Percentiles rank a stretch among this genome's conserved stretches.
phyloP scores from a whole-genome alignment of 148 eudicot genomes.

The Persicaria tinctoria region DNA sequence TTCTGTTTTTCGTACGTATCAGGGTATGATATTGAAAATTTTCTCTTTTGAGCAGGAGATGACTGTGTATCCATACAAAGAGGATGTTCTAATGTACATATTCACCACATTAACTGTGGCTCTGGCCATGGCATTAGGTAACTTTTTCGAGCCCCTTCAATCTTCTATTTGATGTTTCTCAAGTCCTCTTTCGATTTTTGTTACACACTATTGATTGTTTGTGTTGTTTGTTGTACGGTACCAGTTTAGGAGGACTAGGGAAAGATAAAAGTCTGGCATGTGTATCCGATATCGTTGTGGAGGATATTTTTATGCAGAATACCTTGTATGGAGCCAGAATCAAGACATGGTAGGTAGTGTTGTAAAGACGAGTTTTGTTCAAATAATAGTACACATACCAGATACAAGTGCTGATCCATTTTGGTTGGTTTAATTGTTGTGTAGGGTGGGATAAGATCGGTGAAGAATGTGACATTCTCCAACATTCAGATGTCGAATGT shows the following conservation, averaged over 20 bases:
- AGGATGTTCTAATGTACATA: slow-evolving; percentile 67
- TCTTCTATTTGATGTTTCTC: neutral
- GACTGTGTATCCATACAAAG: slow-evolving; percentile 94
- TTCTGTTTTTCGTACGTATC: neutral
- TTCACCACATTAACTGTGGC: slow-evolving; percentile 74
- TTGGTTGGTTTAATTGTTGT: neutral
- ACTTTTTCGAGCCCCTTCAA: neutral
- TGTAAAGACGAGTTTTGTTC: too few relatives aligned
- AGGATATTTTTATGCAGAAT: slow-evolving; percentile 43
- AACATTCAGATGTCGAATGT: slow-evolving; percentile 56
- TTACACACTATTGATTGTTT: neutral
- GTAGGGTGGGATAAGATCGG: slow-evolving; percentile 72
- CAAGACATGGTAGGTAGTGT: slow-evolving; percentile 63
- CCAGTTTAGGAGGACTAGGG: slow-evolving; percentile 82
- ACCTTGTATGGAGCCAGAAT: slow-evolving; percentile 69
- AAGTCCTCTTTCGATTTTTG: neutral
- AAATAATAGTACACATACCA: neutral
- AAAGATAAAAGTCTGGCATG: slow-evolving; percentile 64
- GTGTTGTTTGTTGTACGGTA: neutral
- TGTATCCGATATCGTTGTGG: slow-evolving; percentile 58
- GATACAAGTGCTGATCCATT: neutral
- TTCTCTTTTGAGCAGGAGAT: slow-evolving; percentile 47
- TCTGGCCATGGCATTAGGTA: slow-evolving; percentile 96
- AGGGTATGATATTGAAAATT: neutral
- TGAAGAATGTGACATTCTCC: slow-evolving; percentile 60